These are phyloP conservation scores for Irpex sp. DNA, from an alignment of 1,284 basidiomycete species.

Conservation along the genomic window DNA sequence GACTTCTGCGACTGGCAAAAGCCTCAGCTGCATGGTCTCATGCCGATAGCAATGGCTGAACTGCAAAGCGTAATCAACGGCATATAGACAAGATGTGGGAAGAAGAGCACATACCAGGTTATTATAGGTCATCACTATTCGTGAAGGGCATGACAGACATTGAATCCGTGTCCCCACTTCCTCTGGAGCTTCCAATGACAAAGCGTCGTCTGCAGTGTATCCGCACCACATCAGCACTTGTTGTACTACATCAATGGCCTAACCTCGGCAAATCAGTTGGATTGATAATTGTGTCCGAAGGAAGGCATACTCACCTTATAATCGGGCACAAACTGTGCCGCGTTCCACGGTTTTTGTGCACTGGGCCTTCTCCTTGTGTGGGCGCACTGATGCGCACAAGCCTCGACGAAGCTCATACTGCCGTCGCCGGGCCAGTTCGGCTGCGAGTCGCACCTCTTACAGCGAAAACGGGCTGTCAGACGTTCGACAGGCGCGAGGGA, in stretches of 20 bases:
- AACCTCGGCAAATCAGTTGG: constrained; percentile 2
- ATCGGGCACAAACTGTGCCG: constrained; percentile 51
- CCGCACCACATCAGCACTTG: constrained; percentile 31
- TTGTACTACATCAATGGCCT: constrained; percentile 43
- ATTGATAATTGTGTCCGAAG: not conserved
- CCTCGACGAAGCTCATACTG: constrained; percentile 48
- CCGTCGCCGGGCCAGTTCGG: constrained; percentile 22
- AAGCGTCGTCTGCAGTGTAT: constrained; percentile 29
- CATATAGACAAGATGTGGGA: not conserved
- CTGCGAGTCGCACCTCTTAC: constrained; percentile 39
- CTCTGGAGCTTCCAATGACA: constrained; percentile 22
- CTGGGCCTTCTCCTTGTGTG: constrained; percentile 26
- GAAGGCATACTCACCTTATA: constrained; percentile 38
- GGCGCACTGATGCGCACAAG: constrained; percentile 54
- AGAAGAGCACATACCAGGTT: constrained; percentile 39
- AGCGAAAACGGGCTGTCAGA: constrained; percentile 55
- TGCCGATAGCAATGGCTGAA: constrained; percentile 62
- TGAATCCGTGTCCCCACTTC: constrained; percentile 32
- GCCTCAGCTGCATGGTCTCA: constrained; percentile 41
- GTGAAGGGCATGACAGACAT: constrained; percentile 51
- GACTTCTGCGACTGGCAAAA: constrained; percentile 28
- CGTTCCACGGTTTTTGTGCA: constrained; percentile 39
- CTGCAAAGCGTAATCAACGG: constrained; percentile 30
- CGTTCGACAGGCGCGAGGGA: constrained; percentile 53
- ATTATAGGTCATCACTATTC: constrained; percentile 46